Conservation (phyloP, 164 flowering plant genomes). For the Cinnamomum micranthum region DNA sequence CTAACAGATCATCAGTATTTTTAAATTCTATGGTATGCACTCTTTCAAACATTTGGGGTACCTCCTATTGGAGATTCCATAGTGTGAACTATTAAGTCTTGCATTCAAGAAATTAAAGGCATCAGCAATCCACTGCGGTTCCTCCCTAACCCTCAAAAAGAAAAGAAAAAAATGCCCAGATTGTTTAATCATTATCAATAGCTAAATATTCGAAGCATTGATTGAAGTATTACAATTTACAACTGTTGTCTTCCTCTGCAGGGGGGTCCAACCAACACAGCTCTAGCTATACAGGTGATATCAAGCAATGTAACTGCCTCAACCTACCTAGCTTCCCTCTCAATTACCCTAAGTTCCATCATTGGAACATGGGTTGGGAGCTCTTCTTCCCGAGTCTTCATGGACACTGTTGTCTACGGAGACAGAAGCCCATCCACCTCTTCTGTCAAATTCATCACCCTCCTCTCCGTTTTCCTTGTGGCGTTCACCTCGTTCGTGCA, state of each 20-base stretch:
- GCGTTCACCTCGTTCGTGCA: conserved; percentile 61
- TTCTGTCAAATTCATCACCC: conserved; percentile 46
- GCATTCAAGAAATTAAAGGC: background rate
- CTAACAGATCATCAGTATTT: background rate
- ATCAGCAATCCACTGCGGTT: background rate
- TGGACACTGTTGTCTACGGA: conserved; percentile 40
- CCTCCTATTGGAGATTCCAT: no score
- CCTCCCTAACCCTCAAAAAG: no score
- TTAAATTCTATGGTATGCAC: no score
- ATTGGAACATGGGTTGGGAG: conserved; percentile 66
- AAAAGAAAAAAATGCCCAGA: background rate
- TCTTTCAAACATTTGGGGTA: no score
- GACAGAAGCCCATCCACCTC: conserved; percentile 39
- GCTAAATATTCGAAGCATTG: no score
- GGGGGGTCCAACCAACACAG: conserved; percentile 34
- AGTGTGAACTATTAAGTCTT: background rate
- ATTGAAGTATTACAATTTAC: background rate
- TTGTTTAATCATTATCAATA: background rate
- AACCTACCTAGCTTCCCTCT: conserved; percentile 45
- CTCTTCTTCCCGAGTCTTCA: conserved; percentile 33
- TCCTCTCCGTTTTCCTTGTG: conserved; percentile 49
- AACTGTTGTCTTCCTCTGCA: conserved; percentile 11
- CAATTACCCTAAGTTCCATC: conserved; percentile 50
- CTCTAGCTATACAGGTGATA: conserved; percentile 36
- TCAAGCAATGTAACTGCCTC: conserved; percentile 47